Conservation (phyloP, 805 yeast genomes). For the Torulaspora franciscae region DNA sequence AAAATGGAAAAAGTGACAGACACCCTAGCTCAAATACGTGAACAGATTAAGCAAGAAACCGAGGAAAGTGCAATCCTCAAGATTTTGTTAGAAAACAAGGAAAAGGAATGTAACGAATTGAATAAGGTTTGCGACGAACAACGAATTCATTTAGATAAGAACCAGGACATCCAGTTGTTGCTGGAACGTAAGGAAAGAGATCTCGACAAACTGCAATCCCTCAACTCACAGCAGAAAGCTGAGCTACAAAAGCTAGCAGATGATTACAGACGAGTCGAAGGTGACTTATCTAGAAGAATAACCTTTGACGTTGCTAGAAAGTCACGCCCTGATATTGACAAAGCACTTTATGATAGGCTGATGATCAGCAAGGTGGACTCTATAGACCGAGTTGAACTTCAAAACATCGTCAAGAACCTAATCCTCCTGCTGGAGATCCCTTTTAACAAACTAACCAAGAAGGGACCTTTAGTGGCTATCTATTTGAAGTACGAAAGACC, state of each 20-base stretch:
- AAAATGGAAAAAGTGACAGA: slow-evolving; percentile 5
- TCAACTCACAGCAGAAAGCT: background rate
- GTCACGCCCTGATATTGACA: slow-evolving; percentile 28
- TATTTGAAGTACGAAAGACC: slow-evolving; percentile 29
- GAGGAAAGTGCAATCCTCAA: slow-evolving; percentile 2
- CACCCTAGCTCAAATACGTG: slow-evolving; percentile 2
- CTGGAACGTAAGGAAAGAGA: slow-evolving; percentile 1
- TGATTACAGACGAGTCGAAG: slow-evolving; percentile 15
- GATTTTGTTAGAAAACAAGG: slow-evolving; percentile 6
- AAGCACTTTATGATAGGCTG: slow-evolving; percentile 18
- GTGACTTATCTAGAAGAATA: slow-evolving; percentile 24
- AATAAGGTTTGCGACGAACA: slow-evolving; percentile 1
- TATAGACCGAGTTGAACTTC: slow-evolving; percentile 31
- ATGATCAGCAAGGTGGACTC: slow-evolving; percentile 31
- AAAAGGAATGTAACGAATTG: background rate
- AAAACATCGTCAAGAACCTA: slow-evolving; percentile 36
- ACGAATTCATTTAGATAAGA: background rate
- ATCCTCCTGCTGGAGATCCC: slow-evolving; percentile 34
- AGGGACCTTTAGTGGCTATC: slow-evolving; percentile 28
- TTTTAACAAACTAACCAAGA: slow-evolving; percentile 25
- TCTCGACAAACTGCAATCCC: background rate
- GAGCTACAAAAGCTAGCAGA: slow-evolving; percentile 3
- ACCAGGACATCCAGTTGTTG: slow-evolving; percentile 5
- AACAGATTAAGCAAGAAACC: slow-evolving; percentile 2
- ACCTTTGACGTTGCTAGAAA: slow-evolving; percentile 21